These are phyloP conservation scores for Actinomortierella wolfii DNA, from an alignment of 371 early-diverging fungal species.

Conservation along the genomic window DNA sequence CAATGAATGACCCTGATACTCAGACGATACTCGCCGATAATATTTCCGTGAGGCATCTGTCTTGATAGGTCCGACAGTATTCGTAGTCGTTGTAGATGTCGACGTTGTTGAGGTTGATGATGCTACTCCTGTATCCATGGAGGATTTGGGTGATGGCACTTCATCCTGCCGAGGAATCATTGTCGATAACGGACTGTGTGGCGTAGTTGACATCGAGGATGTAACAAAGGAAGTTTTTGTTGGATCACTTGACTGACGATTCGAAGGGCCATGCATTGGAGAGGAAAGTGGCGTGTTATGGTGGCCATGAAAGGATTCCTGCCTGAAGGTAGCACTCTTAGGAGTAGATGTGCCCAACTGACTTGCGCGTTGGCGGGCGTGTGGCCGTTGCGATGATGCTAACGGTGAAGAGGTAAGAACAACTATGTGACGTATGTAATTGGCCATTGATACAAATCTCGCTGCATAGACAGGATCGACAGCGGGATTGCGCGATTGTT, in stretches of 20 bases:
- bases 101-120: slow-evolving; percentile 11
- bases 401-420: slow-evolving; percentile 11
- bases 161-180: background rate
- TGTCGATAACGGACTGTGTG: background rate
- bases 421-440: slow-evolving; percentile 39
- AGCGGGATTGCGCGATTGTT: no score
- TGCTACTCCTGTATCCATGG: slow-evolving; percentile 2
- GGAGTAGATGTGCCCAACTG: slow-evolving; percentile 7
- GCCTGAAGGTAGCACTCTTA: slow-evolving; percentile 2
- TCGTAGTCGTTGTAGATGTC: slow-evolving; percentile 14
- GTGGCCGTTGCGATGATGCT: no score
- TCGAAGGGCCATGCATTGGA: no score
- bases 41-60: slow-evolving; percentile 6
- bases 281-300: background rate
- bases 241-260: background rate
- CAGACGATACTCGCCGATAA: slow-evolving; percentile 15
- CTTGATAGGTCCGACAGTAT: slow-evolving; percentile 29
- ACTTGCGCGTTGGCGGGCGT: no score
- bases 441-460: slow-evolving; percentile 30
- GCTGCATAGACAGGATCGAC: slow-evolving; percentile 18
- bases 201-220: background rate
- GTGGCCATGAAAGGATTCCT: slow-evolving; percentile 6
- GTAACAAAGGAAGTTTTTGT: background rate
- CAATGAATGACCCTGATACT: slow-evolving; percentile 19
- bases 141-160: slow-evolving; percentile 10